Evolutionary conservation across 345 rosid genomes (phyloP).

Genomic region (Melastoma malabathricum): DNA sequence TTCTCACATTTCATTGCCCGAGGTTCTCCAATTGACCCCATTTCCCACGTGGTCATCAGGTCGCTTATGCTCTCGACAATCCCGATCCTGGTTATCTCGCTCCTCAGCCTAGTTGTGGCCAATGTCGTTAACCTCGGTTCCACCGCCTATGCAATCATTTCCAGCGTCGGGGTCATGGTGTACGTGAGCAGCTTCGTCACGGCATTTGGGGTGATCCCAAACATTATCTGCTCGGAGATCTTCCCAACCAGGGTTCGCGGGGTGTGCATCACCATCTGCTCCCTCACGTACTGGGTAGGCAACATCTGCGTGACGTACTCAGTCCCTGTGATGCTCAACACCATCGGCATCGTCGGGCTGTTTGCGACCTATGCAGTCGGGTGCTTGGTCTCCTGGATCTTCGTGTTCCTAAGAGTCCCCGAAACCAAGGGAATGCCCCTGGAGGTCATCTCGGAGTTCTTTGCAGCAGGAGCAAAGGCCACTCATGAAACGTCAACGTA

Average conservation of each 20-base stretch:
- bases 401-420: constrained; percentile 26
- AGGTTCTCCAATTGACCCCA: not conserved
- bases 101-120: constrained; percentile 15
- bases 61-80: constrained; percentile 27
- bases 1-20: no score
- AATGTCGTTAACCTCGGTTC: constrained; percentile 8
- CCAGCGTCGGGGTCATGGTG: constrained; percentile 13
- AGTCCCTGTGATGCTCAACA: constrained; percentile 19
- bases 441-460: constrained; percentile 33
- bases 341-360: constrained; percentile 20
- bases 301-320: constrained; percentile 21
- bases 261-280: constrained; percentile 25
- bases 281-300: constrained; percentile 23
- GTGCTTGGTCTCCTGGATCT: constrained; percentile 24
- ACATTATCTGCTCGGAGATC: constrained; percentile 28
- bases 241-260: constrained; percentile 28
- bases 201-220: constrained; percentile 27
- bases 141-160: constrained; percentile 12
- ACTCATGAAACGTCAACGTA: no score
- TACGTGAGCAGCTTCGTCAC: constrained; percentile 22
- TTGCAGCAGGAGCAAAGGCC: constrained; percentile 20
- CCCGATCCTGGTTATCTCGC: constrained; percentile 17
- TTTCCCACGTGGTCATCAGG: constrained; percentile 10
- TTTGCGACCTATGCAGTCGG: constrained; percentile 15
- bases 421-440: constrained; percentile 41